phyloP scores from a whole-genome alignment of 306 rosid species.

The Corylus avellana region DNA sequence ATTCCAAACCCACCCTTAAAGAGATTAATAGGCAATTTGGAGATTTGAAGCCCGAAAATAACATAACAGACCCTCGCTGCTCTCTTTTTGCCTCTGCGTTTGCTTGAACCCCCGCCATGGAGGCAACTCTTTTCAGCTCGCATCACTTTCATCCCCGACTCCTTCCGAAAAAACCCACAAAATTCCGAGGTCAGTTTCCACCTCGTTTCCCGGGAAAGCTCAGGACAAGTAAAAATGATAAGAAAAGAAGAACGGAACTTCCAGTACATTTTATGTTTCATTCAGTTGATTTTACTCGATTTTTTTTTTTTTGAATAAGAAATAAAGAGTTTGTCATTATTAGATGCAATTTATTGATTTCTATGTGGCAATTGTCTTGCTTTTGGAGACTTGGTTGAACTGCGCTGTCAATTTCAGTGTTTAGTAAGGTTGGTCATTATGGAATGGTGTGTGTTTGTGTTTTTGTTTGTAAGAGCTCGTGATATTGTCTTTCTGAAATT shows the following conservation, averaged over 20 bases:
- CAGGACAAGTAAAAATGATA: background rate
- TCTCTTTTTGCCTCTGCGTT: background rate
- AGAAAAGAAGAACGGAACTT: background rate
- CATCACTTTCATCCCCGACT: slow-evolving; percentile 36
- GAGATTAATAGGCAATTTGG: background rate
- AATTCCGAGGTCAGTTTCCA: slow-evolving; percentile 49
- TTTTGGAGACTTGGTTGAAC: background rate
- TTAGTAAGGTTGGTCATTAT: background rate
- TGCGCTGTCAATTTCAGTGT: background rate
- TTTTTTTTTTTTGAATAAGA: background rate
- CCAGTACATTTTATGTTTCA: background rate
- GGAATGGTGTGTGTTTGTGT: background rate
- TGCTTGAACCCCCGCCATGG: slow-evolving; percentile 58
- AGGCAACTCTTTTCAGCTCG: slow-evolving; percentile 56
- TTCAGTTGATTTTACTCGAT: background rate
- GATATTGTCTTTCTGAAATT: background rate
- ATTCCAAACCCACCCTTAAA: too few relatives aligned
- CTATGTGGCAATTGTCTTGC: background rate
- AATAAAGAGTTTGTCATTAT: background rate
- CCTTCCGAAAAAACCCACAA: slow-evolving; percentile 25
- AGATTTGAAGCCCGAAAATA: background rate
- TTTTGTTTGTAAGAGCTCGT: background rate
- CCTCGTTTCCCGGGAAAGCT: slow-evolving; percentile 7
- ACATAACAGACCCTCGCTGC: background rate
- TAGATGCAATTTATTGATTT: background rate